phyloP scores from a whole-genome alignment of 768 basidiomycete genomes.

The Harrya chromipes region DNA sequence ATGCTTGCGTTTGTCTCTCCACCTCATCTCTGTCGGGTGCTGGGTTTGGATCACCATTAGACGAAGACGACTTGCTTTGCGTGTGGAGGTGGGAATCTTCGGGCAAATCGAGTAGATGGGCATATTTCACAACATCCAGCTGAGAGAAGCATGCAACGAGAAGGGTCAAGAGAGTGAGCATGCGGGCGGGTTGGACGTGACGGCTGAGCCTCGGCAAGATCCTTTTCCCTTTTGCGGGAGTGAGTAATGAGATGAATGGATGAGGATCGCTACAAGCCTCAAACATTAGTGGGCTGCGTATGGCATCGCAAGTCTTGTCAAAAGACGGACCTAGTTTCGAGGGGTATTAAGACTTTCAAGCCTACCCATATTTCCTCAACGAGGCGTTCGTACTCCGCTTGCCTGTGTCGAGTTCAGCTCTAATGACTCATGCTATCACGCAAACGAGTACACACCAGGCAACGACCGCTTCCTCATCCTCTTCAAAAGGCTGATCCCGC shows the following conservation, averaged over 20 bases:
- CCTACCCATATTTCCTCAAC: slow-evolving; percentile 77
- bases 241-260: slow-evolving; percentile 91
- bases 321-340: slow-evolving; percentile 78
- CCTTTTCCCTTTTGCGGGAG: slow-evolving; percentile 88
- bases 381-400: slow-evolving; percentile 51
- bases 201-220: slow-evolving; percentile 86
- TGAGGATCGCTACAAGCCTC: slow-evolving; percentile 72
- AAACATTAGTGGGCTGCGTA: neutral
- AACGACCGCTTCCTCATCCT: slow-evolving; percentile 41
- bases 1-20: slow-evolving; percentile 88
- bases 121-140: slow-evolving; percentile 84
- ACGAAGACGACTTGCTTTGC: slow-evolving; percentile 18
- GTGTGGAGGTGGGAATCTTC: slow-evolving; percentile 48
- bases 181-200: slow-evolving; percentile 72
- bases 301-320: neutral
- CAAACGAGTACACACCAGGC: slow-evolving; percentile 42
- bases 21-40: slow-evolving; percentile 56
- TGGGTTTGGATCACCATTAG: slow-evolving; percentile 10
- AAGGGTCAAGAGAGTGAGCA: slow-evolving; percentile 85
- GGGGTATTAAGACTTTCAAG: slow-evolving; percentile 82
- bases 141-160: slow-evolving; percentile 93
- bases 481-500: slow-evolving; percentile 65
- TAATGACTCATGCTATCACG: neutral
- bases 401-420: slow-evolving; percentile 39
- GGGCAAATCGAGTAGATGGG: slow-evolving; percentile 64